A percentile compares a stretch with the other conserved stretches of the same genome.
Conservation (phyloP, 306 rosid species). For the Datisca glomerata region DNA sequence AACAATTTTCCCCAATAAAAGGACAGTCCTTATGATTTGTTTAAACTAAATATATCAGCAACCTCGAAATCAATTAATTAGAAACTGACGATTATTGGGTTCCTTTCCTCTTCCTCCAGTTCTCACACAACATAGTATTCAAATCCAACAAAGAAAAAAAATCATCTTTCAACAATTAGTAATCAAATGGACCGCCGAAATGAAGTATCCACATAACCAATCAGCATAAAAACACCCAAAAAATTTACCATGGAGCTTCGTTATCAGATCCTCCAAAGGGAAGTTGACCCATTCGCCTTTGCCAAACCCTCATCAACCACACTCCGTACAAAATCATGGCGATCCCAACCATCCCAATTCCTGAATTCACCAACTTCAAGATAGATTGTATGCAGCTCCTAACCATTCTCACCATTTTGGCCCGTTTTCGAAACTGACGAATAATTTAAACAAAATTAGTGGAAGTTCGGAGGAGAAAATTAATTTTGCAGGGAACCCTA, state of each 20-base stretch:
- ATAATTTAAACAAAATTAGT: background rate
- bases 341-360: conserved; percentile 62
- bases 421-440: conserved; percentile 9
- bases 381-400: conserved; percentile 67
- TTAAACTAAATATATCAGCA: no score
- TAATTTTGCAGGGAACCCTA: background rate
- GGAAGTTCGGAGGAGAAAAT: no score
- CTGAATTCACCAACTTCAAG: conserved; percentile 66
- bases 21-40: no score
- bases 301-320: conserved; percentile 78
- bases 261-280: conserved; percentile 42
- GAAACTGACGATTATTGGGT: no score
- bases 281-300: conserved; percentile 33
- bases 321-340: conserved; percentile 53
- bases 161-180: no score
- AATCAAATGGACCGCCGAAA: background rate
- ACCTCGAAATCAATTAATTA: no score
- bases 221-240: background rate
- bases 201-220: background rate
- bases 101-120: no score
- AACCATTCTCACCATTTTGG: conserved; percentile 30
- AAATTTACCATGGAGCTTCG: conserved; percentile 47
- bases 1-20: no score
- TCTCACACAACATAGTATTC: background rate
- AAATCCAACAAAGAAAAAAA: background rate